Percentiles rank a stretch among this genome's conserved stretches.
phyloP scores from a whole-genome alignment of 352 stramenopile genomes.

The Plasmopara muralis region DNA sequence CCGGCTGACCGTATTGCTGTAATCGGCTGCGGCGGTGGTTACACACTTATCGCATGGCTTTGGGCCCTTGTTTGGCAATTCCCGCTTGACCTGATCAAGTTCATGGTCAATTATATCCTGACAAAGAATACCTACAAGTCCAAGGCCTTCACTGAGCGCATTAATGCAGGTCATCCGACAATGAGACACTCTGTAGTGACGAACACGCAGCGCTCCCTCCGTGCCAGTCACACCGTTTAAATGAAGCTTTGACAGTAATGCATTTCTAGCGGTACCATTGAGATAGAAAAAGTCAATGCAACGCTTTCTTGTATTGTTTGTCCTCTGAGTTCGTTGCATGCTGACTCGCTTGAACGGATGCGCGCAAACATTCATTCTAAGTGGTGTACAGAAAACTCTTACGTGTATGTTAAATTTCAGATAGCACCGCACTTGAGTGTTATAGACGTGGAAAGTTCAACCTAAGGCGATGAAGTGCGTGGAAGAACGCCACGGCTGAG shows the following conservation, averaged over 20 bases:
- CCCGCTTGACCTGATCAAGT: slow-evolving; percentile 70
- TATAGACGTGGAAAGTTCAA: too few relatives aligned
- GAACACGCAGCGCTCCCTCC: slow-evolving; percentile 55
- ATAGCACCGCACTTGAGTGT: too few relatives aligned
- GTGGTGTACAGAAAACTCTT: too few relatives aligned
- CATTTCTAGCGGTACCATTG: too few relatives aligned
- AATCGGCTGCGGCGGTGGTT: slow-evolving; percentile 54
- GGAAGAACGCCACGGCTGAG: too few relatives aligned
- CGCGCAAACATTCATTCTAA: too few relatives aligned
- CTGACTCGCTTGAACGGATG: too few relatives aligned
- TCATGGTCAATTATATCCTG: slow-evolving; percentile 57
- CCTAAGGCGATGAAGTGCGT: too few relatives aligned
- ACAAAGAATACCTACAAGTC: slow-evolving; percentile 11
- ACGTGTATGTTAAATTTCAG: too few relatives aligned
- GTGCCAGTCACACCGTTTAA: slow-evolving; percentile 60
- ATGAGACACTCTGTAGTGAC: slow-evolving; percentile 54
- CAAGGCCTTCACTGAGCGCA: slow-evolving; percentile 65
- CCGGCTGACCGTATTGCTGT: slow-evolving; percentile 55
- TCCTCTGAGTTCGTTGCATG: too few relatives aligned
- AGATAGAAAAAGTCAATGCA: too few relatives aligned
- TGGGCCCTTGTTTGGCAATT: slow-evolving; percentile 69
- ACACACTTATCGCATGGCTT: slow-evolving; percentile 60
- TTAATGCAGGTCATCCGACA: slow-evolving; percentile 67
- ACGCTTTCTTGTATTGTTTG: too few relatives aligned
- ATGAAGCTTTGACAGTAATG: not conserved